Base-by-base conservation (phyloP, 2,329 filamentous ascomycete species). In the Boeremia lycopersici region DNA sequence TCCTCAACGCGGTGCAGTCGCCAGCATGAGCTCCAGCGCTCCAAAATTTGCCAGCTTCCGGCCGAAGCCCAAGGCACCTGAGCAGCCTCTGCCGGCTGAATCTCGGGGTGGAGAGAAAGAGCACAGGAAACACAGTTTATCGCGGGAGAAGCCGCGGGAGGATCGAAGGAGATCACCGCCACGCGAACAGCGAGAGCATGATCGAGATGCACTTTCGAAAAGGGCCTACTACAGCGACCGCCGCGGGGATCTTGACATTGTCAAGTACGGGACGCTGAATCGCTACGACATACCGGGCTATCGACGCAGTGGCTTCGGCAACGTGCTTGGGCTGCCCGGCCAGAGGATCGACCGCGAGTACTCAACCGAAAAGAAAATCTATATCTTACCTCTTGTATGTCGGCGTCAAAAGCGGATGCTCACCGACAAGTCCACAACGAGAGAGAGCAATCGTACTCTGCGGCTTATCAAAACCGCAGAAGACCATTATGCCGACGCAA, bases 31-130 rank as follows among this genome's bases (percentile, higher is more conserved):
- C 43, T 56, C 69, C 6, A 63, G 65, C 35, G 79, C 89, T 19
- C 89, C 90, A 9, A 91, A 87, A 64, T 93, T 93, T 68, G 80
- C 85, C 17, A 93, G 89, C 59, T 93, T 93, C 78, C 87, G 83
- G 62, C 84, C 82, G 56, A 82, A 81, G 55, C 61, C 67, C 10
- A 71, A 69, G 50, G 33, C 45, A 4, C 49, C 53, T 6, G 39
- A 53, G 3, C 55, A 60, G 17, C 52, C 49, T 19, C 38, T 48
- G 11, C 12, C 41, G 53, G 53, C 43, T n/a, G 26, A 53, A 64
- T 44, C 50, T 45, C 55, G 52, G 28, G 31, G 19, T 15, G 9
- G 48, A 36, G 28, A 44, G 15, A 59, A 53, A 17, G 48, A 63
- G 54, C 59, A 56, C 12, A 46, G 43, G 41, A 48, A 51, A 26